phyloP scores from a whole-genome alignment of 345 rosid species.

The Gossypium rotundifolium region DNA sequence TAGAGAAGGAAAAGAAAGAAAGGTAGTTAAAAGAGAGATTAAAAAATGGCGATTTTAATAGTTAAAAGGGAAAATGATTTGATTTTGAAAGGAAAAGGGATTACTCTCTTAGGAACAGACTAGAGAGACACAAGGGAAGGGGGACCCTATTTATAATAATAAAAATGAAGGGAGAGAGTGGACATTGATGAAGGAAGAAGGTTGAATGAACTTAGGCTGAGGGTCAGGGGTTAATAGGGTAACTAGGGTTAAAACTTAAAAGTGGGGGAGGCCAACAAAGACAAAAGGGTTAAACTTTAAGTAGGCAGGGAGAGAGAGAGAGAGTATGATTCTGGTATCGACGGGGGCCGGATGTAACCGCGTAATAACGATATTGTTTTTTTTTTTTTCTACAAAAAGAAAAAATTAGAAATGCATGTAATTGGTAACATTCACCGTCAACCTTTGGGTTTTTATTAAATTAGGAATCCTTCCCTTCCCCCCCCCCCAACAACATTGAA shows the following conservation, averaged over 20 bases:
- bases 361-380: not conserved
- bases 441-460: too few relatives aligned
- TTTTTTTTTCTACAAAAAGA: too few relatives aligned
- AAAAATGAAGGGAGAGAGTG: not conserved
- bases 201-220: not conserved
- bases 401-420: too few relatives aligned
- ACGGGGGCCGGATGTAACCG: slow-evolving; percentile 16
- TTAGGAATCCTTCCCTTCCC: too few relatives aligned
- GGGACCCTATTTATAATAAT: not conserved
- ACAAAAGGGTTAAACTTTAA: not conserved
- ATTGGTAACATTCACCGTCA: too few relatives aligned
- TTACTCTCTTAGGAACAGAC: not conserved
- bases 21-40: not conserved
- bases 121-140: not conserved
- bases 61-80: not conserved
- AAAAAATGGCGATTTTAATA: not conserved
- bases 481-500: too few relatives aligned
- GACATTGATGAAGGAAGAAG: not conserved
- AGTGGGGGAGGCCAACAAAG: not conserved
- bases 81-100: not conserved
- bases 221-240: slow-evolving; percentile 10
- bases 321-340: not conserved
- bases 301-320: not conserved
- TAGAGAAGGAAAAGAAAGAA: not conserved
- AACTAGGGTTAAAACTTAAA: not conserved